Conservation (phyloP, 352 stramenopile species). For the Halophytophthora batemanensis region DNA sequence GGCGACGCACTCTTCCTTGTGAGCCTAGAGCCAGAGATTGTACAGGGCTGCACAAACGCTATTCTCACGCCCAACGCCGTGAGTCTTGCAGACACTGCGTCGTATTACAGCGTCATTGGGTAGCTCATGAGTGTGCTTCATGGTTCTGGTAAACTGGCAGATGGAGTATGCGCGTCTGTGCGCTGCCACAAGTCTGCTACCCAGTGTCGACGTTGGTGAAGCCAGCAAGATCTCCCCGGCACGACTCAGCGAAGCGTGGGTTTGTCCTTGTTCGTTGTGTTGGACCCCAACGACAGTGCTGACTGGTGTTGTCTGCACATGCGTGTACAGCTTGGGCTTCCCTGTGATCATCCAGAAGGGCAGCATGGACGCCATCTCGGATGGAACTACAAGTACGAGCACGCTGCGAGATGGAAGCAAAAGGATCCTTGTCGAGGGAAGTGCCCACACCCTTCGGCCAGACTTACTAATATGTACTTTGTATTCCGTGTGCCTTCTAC, state of each 20-base stretch:
- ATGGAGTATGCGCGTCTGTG: conserved; percentile 86
- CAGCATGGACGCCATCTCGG: conserved; percentile 68
- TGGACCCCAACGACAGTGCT: neutral
- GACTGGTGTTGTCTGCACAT: neutral
- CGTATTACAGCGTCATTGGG: neutral
- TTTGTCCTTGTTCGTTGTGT: neutral
- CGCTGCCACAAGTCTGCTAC: conserved; percentile 37
- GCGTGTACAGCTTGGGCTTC: conserved; percentile 49
- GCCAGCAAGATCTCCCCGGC: conserved; percentile 48
- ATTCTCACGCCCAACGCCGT: conserved; percentile 95
- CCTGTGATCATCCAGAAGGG: conserved; percentile 88
- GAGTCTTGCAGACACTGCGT: conserved; percentile 3
- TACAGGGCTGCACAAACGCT: conserved; percentile 64
- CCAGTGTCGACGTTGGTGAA: conserved; percentile 40
- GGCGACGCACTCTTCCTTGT: conserved; percentile 93
- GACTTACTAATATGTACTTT: conserved; percentile 4
- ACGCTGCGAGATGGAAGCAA: too few relatives aligned
- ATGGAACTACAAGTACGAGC: conserved; percentile 58
- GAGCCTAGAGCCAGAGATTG: conserved; percentile 61
- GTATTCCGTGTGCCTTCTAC: neutral
- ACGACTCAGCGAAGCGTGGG: conserved; percentile 58
- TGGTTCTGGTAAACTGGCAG: conserved; percentile 18
- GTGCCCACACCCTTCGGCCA: neutral
- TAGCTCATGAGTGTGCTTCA: neutral
- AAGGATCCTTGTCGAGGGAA: neutral